Evolutionary conservation across 345 rosid genomes (phyloP).

Genomic region (Heritiera littoralis): DNA sequence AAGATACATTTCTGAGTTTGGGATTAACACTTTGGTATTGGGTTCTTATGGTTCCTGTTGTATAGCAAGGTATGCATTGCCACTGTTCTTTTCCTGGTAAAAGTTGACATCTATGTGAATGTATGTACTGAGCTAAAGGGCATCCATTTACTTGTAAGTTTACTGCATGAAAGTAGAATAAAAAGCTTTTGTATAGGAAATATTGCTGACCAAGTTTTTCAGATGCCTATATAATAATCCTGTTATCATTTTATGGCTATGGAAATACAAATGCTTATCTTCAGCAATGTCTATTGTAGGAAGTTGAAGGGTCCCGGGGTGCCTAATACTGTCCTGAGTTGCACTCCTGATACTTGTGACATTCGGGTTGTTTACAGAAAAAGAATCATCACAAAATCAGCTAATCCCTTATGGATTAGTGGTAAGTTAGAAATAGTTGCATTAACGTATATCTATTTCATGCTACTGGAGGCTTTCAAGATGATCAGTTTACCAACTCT

Average conservation of each 20-base stretch:
- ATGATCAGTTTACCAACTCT: background rate
- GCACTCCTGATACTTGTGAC: constrained; percentile 53
- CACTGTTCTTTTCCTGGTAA: background rate
- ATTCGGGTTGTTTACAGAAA: constrained; percentile 52
- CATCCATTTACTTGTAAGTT: background rate
- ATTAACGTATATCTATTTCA: background rate
- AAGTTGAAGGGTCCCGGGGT: constrained; percentile 53
- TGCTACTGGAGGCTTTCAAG: background rate
- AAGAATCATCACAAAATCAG: constrained; percentile 50
- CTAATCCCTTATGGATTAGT: constrained; percentile 26
- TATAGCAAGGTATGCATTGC: constrained; percentile 51
- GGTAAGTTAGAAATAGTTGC: constrained; percentile 37
- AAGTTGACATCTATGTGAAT: background rate
- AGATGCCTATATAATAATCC: background rate
- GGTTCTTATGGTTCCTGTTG: constrained; percentile 63
- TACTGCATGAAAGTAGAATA: background rate
- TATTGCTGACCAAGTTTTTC: background rate
- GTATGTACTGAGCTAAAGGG: background rate
- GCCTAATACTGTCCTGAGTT: constrained; percentile 51
- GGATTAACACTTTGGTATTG: constrained; percentile 61
- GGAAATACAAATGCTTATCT: constrained; percentile 14
- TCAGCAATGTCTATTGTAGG: constrained; percentile 33
- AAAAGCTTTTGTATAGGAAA: background rate
- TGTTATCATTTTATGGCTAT: background rate
- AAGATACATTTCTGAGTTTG: constrained; percentile 42